These are phyloP conservation scores for Umbelopsis isabellina DNA, from an alignment of 192 early-diverging fungal genomes.

Conservation along the genomic window DNA sequence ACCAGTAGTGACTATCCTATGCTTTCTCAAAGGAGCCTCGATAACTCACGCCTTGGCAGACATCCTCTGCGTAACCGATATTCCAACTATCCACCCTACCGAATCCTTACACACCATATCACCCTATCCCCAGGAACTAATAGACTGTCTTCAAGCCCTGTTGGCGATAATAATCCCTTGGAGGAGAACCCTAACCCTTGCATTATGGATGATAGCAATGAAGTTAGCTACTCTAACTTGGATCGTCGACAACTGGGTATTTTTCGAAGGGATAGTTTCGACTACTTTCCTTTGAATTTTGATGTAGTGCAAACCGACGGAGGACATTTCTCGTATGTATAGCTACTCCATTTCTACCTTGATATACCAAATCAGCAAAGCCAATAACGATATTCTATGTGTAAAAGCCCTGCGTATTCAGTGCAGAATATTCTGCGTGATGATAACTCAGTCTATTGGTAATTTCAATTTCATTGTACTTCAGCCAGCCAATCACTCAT, in stretches of 20 bases:
- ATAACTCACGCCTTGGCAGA: neutral
- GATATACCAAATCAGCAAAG: no score
- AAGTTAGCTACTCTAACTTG: no score
- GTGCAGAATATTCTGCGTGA: conserved; percentile 51
- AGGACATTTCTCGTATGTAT: conserved; percentile 14
- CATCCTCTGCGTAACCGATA: neutral
- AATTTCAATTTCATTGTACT: neutral
- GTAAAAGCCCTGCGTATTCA: conserved; percentile 32
- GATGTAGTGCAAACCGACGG: conserved; percentile 10
- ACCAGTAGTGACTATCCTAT: neutral
- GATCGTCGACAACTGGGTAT: neutral
- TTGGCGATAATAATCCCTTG: neutral
- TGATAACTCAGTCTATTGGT: conserved; percentile 53
- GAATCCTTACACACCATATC: conserved; percentile 13
- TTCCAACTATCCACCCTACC: neutral
- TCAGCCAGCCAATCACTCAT: neutral
- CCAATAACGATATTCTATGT: conserved; percentile 13
- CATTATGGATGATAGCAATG: neutral
- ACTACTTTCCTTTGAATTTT: conserved; percentile 9
- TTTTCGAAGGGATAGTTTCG: neutral
- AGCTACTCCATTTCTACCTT: no score
- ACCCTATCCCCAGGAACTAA: neutral
- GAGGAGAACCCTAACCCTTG: conserved; percentile 1
- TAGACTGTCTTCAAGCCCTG: neutral
- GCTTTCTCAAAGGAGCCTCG: neutral